A percentile compares a stretch with the other conserved stretches of the same genome.
Evolutionary conservation across 179 eudicot species (phyloP).

Genomic region (Drosera spatulata): DNA sequence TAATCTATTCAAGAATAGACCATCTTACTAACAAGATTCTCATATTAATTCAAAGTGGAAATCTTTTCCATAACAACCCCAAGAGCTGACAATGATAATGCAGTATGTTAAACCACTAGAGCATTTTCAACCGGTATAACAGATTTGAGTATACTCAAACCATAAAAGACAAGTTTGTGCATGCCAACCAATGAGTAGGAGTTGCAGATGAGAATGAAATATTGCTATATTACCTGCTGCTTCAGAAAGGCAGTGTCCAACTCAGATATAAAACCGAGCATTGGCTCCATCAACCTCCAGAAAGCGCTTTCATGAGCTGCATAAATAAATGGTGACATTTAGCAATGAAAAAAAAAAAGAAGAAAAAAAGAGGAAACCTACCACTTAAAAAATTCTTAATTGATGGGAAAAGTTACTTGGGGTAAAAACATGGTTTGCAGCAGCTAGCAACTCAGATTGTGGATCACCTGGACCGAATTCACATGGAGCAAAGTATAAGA

Average conservation of each 20-base stretch:
- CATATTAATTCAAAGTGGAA: too few relatives aligned
- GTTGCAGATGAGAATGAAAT: too few relatives aligned
- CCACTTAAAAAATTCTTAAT: background rate
- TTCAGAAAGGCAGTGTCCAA: conserved; percentile 37
- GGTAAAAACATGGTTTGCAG: conserved; percentile 44
- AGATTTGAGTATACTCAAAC: too few relatives aligned
- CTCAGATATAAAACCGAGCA: conserved; percentile 46
- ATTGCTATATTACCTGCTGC: conserved; percentile 32
- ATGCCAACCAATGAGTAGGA: too few relatives aligned
- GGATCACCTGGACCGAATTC: conserved; percentile 48
- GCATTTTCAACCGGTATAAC: too few relatives aligned
- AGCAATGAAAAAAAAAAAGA: background rate
- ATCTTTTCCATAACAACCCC: too few relatives aligned
- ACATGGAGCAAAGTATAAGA: background rate
- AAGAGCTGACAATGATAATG: too few relatives aligned
- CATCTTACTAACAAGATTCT: too few relatives aligned
- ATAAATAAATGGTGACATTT: background rate
- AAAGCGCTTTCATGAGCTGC: conserved; percentile 26
- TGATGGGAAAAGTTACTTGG: conserved; percentile 25
- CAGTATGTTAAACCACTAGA: too few relatives aligned
- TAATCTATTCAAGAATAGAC: too few relatives aligned
- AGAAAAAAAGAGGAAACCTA: background rate
- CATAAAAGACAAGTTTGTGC: too few relatives aligned
- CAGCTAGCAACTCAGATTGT: conserved; percentile 61
- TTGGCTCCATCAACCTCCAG: conserved; percentile 64